Evolutionary conservation across 345 rosid species (phyloP), one percentile per base, ranked within the genome.

Genomic region (Aquilaria yunnanensis): DNA sequence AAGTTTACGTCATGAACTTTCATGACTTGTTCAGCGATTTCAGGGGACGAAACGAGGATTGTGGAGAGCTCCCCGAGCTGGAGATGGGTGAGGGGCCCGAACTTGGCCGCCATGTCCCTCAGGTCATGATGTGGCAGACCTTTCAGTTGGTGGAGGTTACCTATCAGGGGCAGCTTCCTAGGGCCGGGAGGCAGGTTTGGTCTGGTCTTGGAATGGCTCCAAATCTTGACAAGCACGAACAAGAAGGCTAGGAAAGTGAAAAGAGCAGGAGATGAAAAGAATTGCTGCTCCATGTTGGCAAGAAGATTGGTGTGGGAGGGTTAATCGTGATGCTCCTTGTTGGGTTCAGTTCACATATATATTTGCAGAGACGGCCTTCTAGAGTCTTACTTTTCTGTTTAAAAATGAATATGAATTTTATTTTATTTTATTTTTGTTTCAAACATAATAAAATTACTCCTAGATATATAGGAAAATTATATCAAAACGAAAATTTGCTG

Each of bases 121-220:
- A 61, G 32, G 5, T 14, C 51, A 23, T 32, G 47, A n/a, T 61
- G 64, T 9, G 64, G 64, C 1, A n/a, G 29, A 10, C 54, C 55
- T 12, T 8, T 10, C 2, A 61, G 64, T 14, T 61, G 64, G 14
- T 60, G 64, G 10, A 60, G 13, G 54, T 60, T 60, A 12, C 64
- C 64, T 60, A 61, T 31, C 1, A 61, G 10, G 31, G 64, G 64
- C 23, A 61, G 12, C 49, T 50, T 61, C 54, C 23, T 12, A 47
- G 64, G 64, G 6, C 64, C 64, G 31, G 64, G 55, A 23, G 64
- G 64, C 34, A 48, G 55, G 12, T 49, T 61, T 49, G 47, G 7
- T 61, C 64, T 12, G 2, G 7, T 3, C 49, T 12, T 61, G 47
- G 12, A 14, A 6, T 48, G 49, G 11, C 33, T 48, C 49, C 13